Evolutionary conservation across 805 yeast genomes (phyloP).

Genomic region (Clavispora asparagi): DNA sequence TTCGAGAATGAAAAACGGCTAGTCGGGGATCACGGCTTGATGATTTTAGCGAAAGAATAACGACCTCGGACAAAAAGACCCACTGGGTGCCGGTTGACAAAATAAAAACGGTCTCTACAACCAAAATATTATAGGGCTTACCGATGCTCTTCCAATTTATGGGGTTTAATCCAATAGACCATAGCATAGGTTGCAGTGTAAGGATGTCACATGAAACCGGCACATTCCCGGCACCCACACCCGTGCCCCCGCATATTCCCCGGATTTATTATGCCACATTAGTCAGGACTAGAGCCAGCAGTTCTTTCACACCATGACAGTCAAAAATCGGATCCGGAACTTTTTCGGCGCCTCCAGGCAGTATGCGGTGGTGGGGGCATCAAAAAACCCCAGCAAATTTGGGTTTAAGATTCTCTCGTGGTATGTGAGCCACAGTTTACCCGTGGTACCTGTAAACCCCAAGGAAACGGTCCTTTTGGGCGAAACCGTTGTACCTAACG

Average conservation of each 20-base stretch:
- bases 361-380: conserved; percentile 70
- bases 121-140: too few species aligned
- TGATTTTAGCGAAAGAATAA: too few species aligned
- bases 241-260: not conserved
- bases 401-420: conserved; percentile 67
- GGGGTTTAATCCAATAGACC: too few species aligned
- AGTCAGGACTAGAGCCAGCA: not conserved
- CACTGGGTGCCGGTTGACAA: too few species aligned
- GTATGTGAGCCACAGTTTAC: conserved; percentile 54
- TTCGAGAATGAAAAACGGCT: too few species aligned
- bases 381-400: conserved; percentile 56
- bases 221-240: not conserved
- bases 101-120: too few species aligned
- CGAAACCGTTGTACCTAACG: conserved; percentile 28
- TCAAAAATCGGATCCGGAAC: conserved; percentile 31
- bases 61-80: too few species aligned
- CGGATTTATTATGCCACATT: not conserved
- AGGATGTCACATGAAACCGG: too few species aligned
- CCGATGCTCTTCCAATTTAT: too few species aligned
- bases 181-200: too few species aligned
- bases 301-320: conserved; percentile 23
- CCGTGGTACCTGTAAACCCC: conserved; percentile 67
- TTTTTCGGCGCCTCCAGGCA: conserved; percentile 50
- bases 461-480: conserved; percentile 43
- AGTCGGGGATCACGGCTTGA: too few species aligned